Evolutionary conservation across 2,329 filamentous ascomycete genomes (phyloP), one percentile per base, ranked within the genome.

Genomic region (Xylariaceae sp.): DNA sequence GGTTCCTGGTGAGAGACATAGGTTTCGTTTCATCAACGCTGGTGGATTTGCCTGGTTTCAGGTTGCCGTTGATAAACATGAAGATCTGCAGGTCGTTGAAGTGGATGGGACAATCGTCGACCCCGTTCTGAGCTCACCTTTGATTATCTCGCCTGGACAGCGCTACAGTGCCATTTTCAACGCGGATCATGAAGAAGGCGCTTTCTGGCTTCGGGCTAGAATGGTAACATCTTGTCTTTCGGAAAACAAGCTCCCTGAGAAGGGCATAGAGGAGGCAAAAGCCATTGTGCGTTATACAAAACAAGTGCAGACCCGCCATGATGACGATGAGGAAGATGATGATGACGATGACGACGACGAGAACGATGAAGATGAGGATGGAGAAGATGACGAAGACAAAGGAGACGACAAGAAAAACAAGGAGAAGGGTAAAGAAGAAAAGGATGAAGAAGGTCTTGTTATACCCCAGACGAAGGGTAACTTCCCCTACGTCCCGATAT

Each of bases 1-100:
- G 3, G 68, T 78, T n/a, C 76, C 80, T 1, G 80, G 81, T 1
- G 78, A 81, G 53, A 80, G 78, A 1, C 88, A 91, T 65, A 81
- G 86, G 49, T 74, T 91, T 53, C 82, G 88, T 11, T 79, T 91
- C 64, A 77, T 89, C 63, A 90, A 91, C 62, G 81, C 87, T 7
- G 88, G 85, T 9, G 86, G 85, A 0, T 89, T 89, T 67, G 86
- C 87, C 1, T 85, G 85, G 68, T 88, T 90, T 62, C 87, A 90
- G 67, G 79, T 91, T 34, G 85, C 84, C 68, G 78, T 90, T 51
- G 88, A 91, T 64, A 82, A 83, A 53, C 88, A 90, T 65, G 76
- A 75, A 9, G 63, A 65, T 23, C 64, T 74, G 51, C 70, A 76
- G 0, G 75, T 91, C 51, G 84, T 88, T 8, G 88, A 90, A 69